Percentiles rank a stretch among this genome's conserved stretches.
Evolutionary conservation across 768 basidiomycete genomes (phyloP).

Genomic region (Boletus tomentosulus): DNA sequence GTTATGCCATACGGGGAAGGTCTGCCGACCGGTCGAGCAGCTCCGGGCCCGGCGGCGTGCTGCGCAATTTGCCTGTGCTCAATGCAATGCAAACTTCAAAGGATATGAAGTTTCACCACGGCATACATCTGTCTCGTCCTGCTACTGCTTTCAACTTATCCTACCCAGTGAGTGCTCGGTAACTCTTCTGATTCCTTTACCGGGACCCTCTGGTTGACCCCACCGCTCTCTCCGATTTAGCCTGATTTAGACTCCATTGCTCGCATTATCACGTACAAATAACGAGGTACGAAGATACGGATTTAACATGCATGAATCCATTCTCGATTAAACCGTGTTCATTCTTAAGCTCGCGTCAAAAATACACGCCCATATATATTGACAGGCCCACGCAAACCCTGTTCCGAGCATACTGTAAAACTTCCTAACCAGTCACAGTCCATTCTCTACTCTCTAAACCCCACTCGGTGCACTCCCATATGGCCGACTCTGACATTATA

Average conservation of each 20-base stretch:
- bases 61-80: not conserved
- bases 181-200: not conserved
- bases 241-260: slow-evolving; percentile 17
- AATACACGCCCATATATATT: slow-evolving; percentile 15
- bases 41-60: not conserved
- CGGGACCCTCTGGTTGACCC: slow-evolving; percentile 11
- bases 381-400: not conserved
- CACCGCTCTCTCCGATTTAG: slow-evolving; percentile 25
- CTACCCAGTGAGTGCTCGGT: not conserved
- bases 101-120: not conserved
- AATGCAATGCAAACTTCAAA: not conserved
- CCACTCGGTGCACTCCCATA: slow-evolving; percentile 2
- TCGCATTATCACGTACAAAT: slow-evolving; percentile 26
- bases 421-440: not conserved
- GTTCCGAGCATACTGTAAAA: not conserved
- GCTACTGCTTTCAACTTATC: not conserved
- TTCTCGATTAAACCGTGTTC: slow-evolving; percentile 7
- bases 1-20: not conserved
- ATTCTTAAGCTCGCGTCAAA: slow-evolving; percentile 22
- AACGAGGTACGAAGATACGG: slow-evolving; percentile 7
- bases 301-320: slow-evolving; percentile 8
- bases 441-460: not conserved
- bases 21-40: not conserved
- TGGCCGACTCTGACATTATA: slow-evolving; percentile 35
- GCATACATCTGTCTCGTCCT: not conserved